Percentiles rank a stretch among this genome's conserved stretches.
phyloP scores from a whole-genome alignment of 164 flowering plant species.

The Vitis riparia region DNA sequence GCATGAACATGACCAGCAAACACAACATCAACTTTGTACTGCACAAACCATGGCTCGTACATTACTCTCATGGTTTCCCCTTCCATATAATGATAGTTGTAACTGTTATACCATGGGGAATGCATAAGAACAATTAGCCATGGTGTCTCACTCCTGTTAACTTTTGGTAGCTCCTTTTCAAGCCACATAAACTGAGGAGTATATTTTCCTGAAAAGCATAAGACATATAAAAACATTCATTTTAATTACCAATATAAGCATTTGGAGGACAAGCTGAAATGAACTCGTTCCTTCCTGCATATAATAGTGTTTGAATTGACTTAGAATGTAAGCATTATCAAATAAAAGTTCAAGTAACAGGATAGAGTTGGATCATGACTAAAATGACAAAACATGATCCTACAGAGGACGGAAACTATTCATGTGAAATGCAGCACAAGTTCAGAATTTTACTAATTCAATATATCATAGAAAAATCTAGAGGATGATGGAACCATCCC shows the following conservation, averaged over 20 bases:
- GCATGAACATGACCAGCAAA: slow-evolving; percentile 74
- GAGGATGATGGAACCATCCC: too few species aligned
- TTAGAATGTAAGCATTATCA: too few species aligned
- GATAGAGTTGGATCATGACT: too few species aligned
- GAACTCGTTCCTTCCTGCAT: too few species aligned
- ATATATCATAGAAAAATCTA: too few species aligned
- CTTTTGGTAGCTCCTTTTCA: slow-evolving; percentile 55
- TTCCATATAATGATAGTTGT: slow-evolving; percentile 68
- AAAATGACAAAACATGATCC: too few species aligned
- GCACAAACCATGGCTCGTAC: slow-evolving; percentile 63
- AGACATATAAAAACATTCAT: neutral
- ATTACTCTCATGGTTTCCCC: slow-evolving; percentile 75
- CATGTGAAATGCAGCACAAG: too few species aligned
- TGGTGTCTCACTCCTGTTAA: slow-evolving; percentile 59
- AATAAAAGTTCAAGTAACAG: too few species aligned
- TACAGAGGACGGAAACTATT: too few species aligned
- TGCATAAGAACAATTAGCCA: slow-evolving; percentile 67
- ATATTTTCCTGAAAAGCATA: slow-evolving; percentile 40
- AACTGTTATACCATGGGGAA: slow-evolving; percentile 60
- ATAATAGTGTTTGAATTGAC: too few species aligned
- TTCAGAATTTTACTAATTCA: too few species aligned
- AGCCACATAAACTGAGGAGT: slow-evolving; percentile 68
- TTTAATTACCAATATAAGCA: neutral
- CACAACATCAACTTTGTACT: slow-evolving; percentile 67
- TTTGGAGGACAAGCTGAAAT: neutral